Evolutionary conservation across 257 asterid species (phyloP), one percentile per base, ranked within the genome.

Genomic region (Striga asiatica): DNA sequence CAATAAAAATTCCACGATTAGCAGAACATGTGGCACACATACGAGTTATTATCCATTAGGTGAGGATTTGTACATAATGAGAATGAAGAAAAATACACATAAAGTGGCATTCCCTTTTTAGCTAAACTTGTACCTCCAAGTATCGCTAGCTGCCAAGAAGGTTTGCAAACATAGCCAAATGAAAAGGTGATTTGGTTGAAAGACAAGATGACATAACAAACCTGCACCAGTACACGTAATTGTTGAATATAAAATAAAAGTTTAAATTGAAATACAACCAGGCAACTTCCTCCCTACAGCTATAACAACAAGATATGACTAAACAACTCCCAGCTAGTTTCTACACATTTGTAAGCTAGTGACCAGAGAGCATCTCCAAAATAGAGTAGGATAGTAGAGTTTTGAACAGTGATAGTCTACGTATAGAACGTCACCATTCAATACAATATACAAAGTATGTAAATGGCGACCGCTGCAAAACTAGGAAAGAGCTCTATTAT

Each of bases 301-400:
- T n/a, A 38, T 16, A 28, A 53, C 58, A 60, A 39, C 78, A 68
- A 62, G 81, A 78, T 25, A 38, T 61, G 78, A 74, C 78, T 60
- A 55, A 60, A 29, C 71, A 74, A 65, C 80, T 57, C 46, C 78
- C 69, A 54, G 58, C 20, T 14, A 59, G 64, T 76, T 42, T 65
- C 67, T 56, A 50, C 50, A n/a, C 34, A 56, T 65, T 58, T 65
- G 66, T 59, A 58, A 38, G 62, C 63, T 59, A 72, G 51, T 38
- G 22, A 49, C 47, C n/a, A n/a, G n/a, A n/a, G n/a, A n/a, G n/a
- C n/a, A n/a, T n/a, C n/a, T n/a, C n/a, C n/a, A n/a, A n/a, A n/a
- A n/a, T n/a, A n/a, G n/a, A n/a, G n/a, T n/a, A n/a, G n/a, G n/a
- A n/a, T n/a, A n/a, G n/a, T n/a, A n/a, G n/a, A n/a, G n/a, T n/a